Evolutionary conservation across 176 grass and related monocot genomes (phyloP), one percentile per base, ranked within the genome.

Genomic region (Bolboschoenus planiculmis): DNA sequence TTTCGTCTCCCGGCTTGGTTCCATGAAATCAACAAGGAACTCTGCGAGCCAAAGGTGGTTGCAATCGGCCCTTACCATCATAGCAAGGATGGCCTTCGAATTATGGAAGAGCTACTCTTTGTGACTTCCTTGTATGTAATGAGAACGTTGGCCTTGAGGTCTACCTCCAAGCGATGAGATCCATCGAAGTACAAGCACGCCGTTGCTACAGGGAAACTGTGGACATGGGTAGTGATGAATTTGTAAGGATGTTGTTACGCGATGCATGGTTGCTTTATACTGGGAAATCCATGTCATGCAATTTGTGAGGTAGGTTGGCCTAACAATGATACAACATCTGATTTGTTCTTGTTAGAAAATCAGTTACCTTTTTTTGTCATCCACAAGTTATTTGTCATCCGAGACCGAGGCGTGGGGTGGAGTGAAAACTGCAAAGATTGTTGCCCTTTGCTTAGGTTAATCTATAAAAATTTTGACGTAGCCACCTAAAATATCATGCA

Each of bases 231-330:
- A 46, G 11, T 18, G 1, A 76, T 11, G 6, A 47, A 2, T n/a
- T 88, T 18, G 80, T 42, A 2, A 11, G 13, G 5, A 53, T 60
- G 43, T 47, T 91, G 73, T 48, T 88, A 11, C 34, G 84, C 5
- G 86, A n/a, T n/a, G n/a, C n/a, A 91, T 15, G 80, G 84, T 15
- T 84, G 75, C 66, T 91, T 91, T 85, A 23, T 91, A n/a, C 51
- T 88, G 2, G 0, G 53, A n/a, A n/a, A n/a, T n/a, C n/a, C n/a
- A n/a, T n/a, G n/a, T n/a, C n/a, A 79, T 10, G 71, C 56, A 42
- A 37, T 90, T 2, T 47, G 3, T 3, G 33, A 53, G 3, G 37
- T 11, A 20, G 34, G n/a, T 21, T 72, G 33, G 30, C n/a, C n/a
- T n/a, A n/a, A n/a, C n/a, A 26, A 76, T 2, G 33, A 58, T 0